phyloP scores from a whole-genome alignment of 805 yeast genomes.

The Clavispora fructus region DNA sequence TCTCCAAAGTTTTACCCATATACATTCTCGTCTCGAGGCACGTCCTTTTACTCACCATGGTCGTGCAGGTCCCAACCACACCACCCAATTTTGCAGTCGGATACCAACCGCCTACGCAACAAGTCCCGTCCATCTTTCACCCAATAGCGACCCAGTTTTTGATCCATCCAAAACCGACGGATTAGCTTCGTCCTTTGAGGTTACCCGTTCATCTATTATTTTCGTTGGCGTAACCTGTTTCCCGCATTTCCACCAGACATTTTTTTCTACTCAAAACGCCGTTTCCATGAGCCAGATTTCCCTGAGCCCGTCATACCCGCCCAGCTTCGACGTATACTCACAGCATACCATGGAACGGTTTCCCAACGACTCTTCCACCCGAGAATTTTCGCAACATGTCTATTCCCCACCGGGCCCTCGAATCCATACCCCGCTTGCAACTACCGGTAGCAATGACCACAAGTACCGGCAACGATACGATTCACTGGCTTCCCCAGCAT shows the following conservation, averaged over 20 bases:
- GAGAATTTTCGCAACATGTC: background rate
- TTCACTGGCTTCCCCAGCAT: background rate
- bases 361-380: background rate
- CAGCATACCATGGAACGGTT: background rate
- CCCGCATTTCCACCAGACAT: background rate
- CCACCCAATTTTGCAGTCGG: constrained; percentile 14
- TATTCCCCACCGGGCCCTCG: background rate
- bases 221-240: background rate
- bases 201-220: background rate
- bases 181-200: background rate
- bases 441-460: background rate
- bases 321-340: background rate
- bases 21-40: background rate
- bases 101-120: background rate
- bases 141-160: background rate
- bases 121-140: background rate
- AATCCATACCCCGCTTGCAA: background rate
- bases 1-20: background rate
- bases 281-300: constrained; percentile 1
- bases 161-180: background rate
- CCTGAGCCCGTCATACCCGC: background rate
- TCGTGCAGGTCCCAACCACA: constrained; percentile 2
- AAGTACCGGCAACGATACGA: background rate
- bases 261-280: background rate
- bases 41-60: background rate